Conservation (phyloP, 257 asterid genomes). For the Buddleja alternifolia region DNA sequence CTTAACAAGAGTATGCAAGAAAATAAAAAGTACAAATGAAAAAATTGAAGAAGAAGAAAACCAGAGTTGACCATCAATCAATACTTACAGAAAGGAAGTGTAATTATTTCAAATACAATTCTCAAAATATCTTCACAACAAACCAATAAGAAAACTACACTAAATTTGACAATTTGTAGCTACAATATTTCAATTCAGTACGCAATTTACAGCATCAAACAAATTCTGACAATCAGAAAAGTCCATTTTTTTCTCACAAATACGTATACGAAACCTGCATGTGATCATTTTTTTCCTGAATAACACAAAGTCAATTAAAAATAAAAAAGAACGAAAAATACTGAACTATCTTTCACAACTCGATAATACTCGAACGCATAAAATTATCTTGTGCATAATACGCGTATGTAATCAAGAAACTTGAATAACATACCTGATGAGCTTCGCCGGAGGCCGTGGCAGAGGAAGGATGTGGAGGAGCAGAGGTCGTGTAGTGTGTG, state of each 20-base stretch:
- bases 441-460: constrained; percentile 5
- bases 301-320: neutral
- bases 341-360: neutral
- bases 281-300: neutral
- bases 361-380: constrained; percentile 11
- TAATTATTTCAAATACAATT: neutral
- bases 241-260: neutral
- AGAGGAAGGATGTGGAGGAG: neutral
- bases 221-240: neutral
- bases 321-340: neutral
- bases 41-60: neutral
- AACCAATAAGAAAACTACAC: neutral
- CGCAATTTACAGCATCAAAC: constrained; percentile 1
- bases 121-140: constrained; percentile 12
- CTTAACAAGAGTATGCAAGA: neutral
- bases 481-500: neutral
- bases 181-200: constrained; percentile 4
- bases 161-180: constrained; percentile 10
- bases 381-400: neutral
- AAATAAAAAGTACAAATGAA: neutral
- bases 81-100: neutral
- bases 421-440: neutral
- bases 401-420: neutral
- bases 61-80: constrained; percentile 13
- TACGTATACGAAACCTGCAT: neutral